Base-by-base conservation (phyloP, 2,329 filamentous ascomycete genomes). In the Aureobasidium lini region DNA sequence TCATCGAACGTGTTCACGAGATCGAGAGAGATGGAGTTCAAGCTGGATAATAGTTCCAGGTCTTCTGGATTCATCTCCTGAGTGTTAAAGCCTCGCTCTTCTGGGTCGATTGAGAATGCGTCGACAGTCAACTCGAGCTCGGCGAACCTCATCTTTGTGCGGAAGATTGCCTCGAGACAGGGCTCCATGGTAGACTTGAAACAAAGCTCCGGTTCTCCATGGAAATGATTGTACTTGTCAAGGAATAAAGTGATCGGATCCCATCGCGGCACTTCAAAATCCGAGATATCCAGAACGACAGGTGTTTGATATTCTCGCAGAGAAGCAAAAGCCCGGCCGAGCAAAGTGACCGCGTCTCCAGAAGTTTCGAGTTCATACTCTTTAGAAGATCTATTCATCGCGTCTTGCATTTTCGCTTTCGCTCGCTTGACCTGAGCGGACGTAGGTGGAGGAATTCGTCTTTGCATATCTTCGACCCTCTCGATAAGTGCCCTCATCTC, bases 181-280 rank as follows among this genome's bases (percentile, higher is more conserved):
- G 52, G 52, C 28, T 56, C 52, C 39, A 56, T 56, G 2, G 52
- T 56, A 5, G 39, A 43, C 11, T 56, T 56, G 40, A 56, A 56
- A 31, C 52, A 56, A 11, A 56, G 31, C 16, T 56, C 52, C 40
- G 52, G 52, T 6, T 56, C 39, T 18, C 52, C 52, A 44, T 43
- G 40, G 6, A 44, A 43, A 10, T 56, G 40, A 7, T 40, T 36
- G 6, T 56, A 44, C 16, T 10, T 44, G 7, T 56, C 52, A 7
- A 56, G 31, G 9, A 44, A 31, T 31, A 56, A 44, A 29, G 39
- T 36, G 1, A 56, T 39, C 15, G 39, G 39, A 10, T 56, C 52
- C 52, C 52, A 56, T 15, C 29, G 23, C 7, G 40, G 40, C 8
- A 44, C 39, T 28, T 56, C 52, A 16, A 44, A 56, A 23, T 56